A percentile compares a stretch with the other conserved stretches of the same genome.
These are phyloP conservation scores for Nothophytophthora sp. DNA, from an alignment of 352 stramenopile genomes.

Conservation along the genomic window DNA sequence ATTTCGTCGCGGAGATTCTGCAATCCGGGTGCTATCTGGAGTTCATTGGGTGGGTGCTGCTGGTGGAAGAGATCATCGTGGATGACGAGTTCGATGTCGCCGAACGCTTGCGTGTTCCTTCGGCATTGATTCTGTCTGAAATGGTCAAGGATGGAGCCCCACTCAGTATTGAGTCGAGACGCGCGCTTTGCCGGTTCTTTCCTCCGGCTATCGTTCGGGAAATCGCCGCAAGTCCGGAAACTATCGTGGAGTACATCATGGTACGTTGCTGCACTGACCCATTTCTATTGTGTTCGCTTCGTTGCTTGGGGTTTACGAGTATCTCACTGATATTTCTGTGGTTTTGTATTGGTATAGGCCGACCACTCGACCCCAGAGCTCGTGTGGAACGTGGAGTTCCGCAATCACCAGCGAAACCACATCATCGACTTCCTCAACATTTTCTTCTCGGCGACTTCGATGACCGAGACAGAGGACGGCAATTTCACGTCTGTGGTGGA, in stretches of 20 bases:
- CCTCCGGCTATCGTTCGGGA: slow-evolving; percentile 58
- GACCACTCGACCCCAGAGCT: slow-evolving; percentile 94
- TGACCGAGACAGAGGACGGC: slow-evolving; percentile 36
- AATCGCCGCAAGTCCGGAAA: slow-evolving; percentile 50
- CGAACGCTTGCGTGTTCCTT: slow-evolving; percentile 56
- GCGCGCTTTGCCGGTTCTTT: slow-evolving; percentile 70
- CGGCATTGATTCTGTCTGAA: slow-evolving; percentile 63
- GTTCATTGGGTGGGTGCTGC: slow-evolving; percentile 77
- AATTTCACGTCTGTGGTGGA: slow-evolving; percentile 46
- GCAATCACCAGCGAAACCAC: slow-evolving; percentile 76
- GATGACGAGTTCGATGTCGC: slow-evolving; percentile 63
- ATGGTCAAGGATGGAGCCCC: slow-evolving; percentile 47
- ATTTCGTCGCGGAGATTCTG: slow-evolving; percentile 64
- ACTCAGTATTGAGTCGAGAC: slow-evolving; percentile 52
- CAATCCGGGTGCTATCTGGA: slow-evolving; percentile 76
- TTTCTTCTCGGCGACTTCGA: slow-evolving; percentile 66
- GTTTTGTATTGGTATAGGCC: slow-evolving; percentile 54
- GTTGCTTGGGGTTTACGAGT: slow-evolving; percentile 4
- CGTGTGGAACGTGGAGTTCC: slow-evolving; percentile 92
- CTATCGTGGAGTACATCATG: slow-evolving; percentile 62
- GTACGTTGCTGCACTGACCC: slow-evolving; percentile 19
- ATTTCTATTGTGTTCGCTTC: not conserved
- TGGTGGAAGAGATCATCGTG: slow-evolving; percentile 59
- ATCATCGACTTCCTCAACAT: slow-evolving; percentile 78
- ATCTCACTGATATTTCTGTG: slow-evolving; percentile 1